Evolutionary conservation across 179 eudicot species (phyloP).

Genomic region (Vitellaria paradoxa): DNA sequence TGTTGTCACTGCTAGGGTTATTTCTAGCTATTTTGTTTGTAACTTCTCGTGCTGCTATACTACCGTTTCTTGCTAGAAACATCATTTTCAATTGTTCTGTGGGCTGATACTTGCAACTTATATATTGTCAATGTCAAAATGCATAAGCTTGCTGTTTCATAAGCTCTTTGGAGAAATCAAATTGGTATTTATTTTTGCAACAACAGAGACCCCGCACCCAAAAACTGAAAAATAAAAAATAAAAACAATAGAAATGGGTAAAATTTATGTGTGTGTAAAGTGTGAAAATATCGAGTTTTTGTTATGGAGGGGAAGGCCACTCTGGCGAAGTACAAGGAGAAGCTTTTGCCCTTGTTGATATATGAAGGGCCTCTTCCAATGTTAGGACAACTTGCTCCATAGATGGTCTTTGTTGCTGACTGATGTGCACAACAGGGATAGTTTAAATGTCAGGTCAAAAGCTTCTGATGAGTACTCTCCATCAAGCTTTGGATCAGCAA

Average conservation of each 20-base stretch:
- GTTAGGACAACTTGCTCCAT: conserved; percentile 28
- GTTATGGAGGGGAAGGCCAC: conserved; percentile 8
- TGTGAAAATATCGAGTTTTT: background rate
- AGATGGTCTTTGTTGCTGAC: conserved; percentile 29
- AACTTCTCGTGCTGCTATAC: too few relatives aligned
- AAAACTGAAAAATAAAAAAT: too few relatives aligned
- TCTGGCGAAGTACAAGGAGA: conserved; percentile 21
- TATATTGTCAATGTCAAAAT: too few relatives aligned
- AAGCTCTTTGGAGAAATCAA: background rate
- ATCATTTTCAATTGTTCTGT: too few relatives aligned
- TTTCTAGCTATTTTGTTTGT: too few relatives aligned
- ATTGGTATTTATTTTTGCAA: background rate
- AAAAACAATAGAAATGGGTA: too few relatives aligned
- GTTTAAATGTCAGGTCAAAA: conserved; percentile 23
- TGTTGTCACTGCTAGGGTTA: too few relatives aligned
- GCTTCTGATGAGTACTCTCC: conserved; percentile 36
- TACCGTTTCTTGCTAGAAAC: too few relatives aligned
- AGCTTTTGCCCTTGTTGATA: conserved; percentile 25
- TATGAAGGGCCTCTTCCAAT: conserved; percentile 29
- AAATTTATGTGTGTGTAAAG: too few relatives aligned
- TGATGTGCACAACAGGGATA: conserved; percentile 33
- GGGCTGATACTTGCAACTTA: too few relatives aligned
- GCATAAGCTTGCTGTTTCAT: background rate
- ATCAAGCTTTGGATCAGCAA: conserved; percentile 35
- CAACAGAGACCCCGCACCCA: background rate